Conservation (phyloP, 805 yeast genomes). For the Ogataea minuta region DNA sequence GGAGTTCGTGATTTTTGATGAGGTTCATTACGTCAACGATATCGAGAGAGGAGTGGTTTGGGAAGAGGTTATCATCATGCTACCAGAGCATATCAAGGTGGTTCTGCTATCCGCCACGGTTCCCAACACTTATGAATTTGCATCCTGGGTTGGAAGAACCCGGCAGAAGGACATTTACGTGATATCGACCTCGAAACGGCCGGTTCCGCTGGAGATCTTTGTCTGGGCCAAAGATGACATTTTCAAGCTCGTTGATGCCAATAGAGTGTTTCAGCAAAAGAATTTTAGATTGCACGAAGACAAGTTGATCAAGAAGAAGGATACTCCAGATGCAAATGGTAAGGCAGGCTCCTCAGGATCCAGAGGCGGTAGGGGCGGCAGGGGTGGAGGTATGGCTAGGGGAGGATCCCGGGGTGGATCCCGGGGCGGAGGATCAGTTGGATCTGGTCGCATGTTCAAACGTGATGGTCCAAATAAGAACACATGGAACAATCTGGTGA, state of each 20-base stretch:
- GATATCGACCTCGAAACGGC: conserved; percentile 93
- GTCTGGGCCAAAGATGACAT: conserved; percentile 78
- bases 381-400: conserved; percentile 32
- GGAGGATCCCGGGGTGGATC: conserved; percentile 30
- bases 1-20: conserved; percentile 96
- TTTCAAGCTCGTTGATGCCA: conserved; percentile 70
- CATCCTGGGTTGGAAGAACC: conserved; percentile 98
- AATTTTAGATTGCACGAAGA: conserved; percentile 64
- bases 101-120: conserved; percentile 94
- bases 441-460: conserved; percentile 36
- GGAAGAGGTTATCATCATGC: conserved; percentile 98
- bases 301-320: conserved; percentile 39
- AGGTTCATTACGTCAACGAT: conserved; percentile 96
- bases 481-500: conserved; percentile 74
- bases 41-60: conserved; percentile 97
- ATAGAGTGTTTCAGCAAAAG: conserved; percentile 62
- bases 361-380: conserved; percentile 36
- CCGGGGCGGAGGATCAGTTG: conserved; percentile 25
- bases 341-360: conserved; percentile 29
- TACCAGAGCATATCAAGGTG: conserved; percentile 93
- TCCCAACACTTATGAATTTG: conserved; percentile 97
- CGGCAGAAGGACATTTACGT: conserved; percentile 95
- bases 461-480: conserved; percentile 74
- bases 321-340: conserved; percentile 10
- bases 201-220: conserved; percentile 88